A percentile compares a stretch with the other conserved stretches of the same genome.
These are phyloP conservation scores for Suhomyces sp. DNA, from an alignment of 805 yeast species.

Conservation along the genomic window DNA sequence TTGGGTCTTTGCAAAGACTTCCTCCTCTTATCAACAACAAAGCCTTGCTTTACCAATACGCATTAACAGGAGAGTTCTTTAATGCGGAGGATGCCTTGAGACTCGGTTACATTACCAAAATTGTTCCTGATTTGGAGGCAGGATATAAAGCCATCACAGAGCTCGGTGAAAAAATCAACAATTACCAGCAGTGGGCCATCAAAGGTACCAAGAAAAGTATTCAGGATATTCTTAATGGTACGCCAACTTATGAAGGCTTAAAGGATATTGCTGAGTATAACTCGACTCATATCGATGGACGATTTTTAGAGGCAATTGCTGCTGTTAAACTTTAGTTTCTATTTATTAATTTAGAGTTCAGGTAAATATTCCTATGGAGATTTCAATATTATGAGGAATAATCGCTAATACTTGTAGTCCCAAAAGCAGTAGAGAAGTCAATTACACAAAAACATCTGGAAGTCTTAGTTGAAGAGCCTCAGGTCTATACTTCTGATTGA, in stretches of 20 bases:
- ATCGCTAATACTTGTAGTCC: neutral
- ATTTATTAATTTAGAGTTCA: neutral
- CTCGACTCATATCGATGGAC: conserved; percentile 29
- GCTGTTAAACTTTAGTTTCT: neutral
- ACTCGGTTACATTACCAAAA: conserved; percentile 53
- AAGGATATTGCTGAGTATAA: conserved; percentile 53
- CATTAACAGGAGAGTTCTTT: conserved; percentile 60
- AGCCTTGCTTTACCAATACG: conserved; percentile 57
- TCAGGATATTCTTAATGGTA: conserved; percentile 39
- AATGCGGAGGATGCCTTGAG: conserved; percentile 51
- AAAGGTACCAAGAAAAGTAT: conserved; percentile 59
- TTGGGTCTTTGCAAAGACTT: conserved; percentile 71
- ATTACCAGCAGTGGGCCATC: conserved; percentile 56
- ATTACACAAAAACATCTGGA: no score
- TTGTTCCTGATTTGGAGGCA: conserved; percentile 43
- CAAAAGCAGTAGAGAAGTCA: neutral
- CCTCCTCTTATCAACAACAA: conserved; percentile 52
- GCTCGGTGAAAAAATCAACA: conserved; percentile 47
- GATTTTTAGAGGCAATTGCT: neutral
- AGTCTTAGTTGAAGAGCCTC: no score
- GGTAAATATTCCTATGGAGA: neutral
- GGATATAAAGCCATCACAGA: conserved; percentile 50
- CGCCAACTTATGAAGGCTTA: conserved; percentile 45
- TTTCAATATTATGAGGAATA: neutral
- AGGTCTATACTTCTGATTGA: no score